Percentiles rank a stretch among this genome's conserved stretches.
Conservation (phyloP, 805 yeast species). For the Barnettozyma populi region DNA sequence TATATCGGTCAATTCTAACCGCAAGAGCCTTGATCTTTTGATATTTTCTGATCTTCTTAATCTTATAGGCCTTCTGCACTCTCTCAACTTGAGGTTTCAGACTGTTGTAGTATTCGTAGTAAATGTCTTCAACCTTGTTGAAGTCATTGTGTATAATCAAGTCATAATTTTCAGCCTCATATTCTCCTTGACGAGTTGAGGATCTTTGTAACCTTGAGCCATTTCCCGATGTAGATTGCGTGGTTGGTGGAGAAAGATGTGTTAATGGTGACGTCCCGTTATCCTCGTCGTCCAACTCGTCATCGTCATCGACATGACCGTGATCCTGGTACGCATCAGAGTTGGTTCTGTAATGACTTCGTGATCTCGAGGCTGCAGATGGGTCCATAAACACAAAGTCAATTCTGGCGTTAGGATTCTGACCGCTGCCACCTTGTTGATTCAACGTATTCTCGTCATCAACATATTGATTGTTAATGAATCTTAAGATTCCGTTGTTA, state of each 20-base stretch:
- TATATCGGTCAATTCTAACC: slow-evolving; percentile 30
- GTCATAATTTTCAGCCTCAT: slow-evolving; percentile 27
- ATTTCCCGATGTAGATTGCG: not conserved
- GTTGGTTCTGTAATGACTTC: slow-evolving; percentile 20
- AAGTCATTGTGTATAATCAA: slow-evolving; percentile 29
- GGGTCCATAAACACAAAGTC: slow-evolving; percentile 29
- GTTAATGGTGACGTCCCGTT: slow-evolving; percentile 15
- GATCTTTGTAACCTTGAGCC: slow-evolving; percentile 21
- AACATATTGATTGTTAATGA: slow-evolving; percentile 27
- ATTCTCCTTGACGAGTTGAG: slow-evolving; percentile 19
- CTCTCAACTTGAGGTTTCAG: slow-evolving; percentile 31
- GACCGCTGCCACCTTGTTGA: slow-evolving; percentile 4
- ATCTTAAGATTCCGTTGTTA: slow-evolving; percentile 24
- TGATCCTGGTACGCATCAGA: slow-evolving; percentile 15
- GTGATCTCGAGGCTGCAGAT: slow-evolving; percentile 17
- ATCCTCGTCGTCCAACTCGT: slow-evolving; percentile 13
- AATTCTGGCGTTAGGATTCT: slow-evolving; percentile 19
- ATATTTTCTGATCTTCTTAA: slow-evolving; percentile 32
- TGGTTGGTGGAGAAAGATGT: slow-evolving; percentile 16
- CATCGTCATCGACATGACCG: slow-evolving; percentile 13
- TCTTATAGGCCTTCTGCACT: slow-evolving; percentile 29
- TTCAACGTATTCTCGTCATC: slow-evolving; percentile 23
- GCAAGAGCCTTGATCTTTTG: slow-evolving; percentile 34
- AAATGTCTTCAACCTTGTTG: slow-evolving; percentile 28
- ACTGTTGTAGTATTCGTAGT: slow-evolving; percentile 28